Base-by-base conservation (phyloP, 1,284 basidiomycete species). In the Rhodofomes roseus region DNA sequence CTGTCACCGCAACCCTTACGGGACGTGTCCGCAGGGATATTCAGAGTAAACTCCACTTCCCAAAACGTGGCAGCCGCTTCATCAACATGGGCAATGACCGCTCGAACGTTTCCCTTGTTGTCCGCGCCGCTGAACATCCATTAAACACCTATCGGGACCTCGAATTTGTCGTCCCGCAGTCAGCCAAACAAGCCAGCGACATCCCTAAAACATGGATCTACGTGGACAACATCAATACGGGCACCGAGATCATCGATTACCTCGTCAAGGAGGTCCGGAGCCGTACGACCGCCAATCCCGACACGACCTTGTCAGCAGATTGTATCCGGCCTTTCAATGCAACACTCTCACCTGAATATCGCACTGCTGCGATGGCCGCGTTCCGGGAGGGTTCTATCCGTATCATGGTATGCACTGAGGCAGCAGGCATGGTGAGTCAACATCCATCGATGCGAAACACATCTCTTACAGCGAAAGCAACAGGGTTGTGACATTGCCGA, bases 1-100 rank as follows among this genome's bases (percentile, higher is more conserved):
- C 77, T 0, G 60, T 80, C 22, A 72, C 77, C 0, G 78, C 77
- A 5, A 78, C 77, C 0, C 68, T 80, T 0, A 65, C 76, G 0
- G 41, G 62, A 0, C 67, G 68, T 1, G 70, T 79, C 0, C 68
- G 69, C 1, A 43, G 61, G 2, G 73, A 77, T 48, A 60, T 80
- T 2, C 59, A 74, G 2, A 31, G 22, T 0, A 75, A 73, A 55
- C 72, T 79, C 0, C 72, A 73, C 41, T 72, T 75, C 53, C 1
- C 56, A 18, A 51, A 51, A 22, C 3, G 8, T 0, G 55, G 43
- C 2, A 56, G 50, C 16, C 40, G 57, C 16, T 65, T 61, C 27
- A 6, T 58, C 40, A 65, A 67, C 34, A 29, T 70, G 1, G 77
- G 76, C 4, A 80, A 80, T 60, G 74, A 79, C 52, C 66, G 74